Percentiles rank a stretch among this genome's conserved stretches.
Conservation (phyloP, 2,329 filamentous ascomycete genomes). For the Cadophora luteo-olivacea region DNA sequence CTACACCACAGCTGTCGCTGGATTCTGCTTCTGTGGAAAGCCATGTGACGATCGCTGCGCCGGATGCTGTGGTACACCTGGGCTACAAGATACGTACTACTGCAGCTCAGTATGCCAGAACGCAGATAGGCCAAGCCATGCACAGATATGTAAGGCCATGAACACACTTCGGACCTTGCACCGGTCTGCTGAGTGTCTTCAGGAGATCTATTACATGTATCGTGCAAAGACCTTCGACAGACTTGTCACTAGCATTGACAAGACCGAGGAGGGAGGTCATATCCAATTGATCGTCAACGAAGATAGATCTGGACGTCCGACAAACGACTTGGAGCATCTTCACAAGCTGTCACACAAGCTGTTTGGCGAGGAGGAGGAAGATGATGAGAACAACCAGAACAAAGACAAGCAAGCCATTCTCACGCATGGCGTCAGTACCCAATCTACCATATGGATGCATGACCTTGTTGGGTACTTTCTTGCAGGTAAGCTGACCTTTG, state of each 20-base stretch:
- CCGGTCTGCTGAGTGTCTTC: not conserved
- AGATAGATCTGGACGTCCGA: not conserved
- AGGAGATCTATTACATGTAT: slow-evolving; percentile 18
- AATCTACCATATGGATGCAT: slow-evolving; percentile 3
- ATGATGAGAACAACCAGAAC: not conserved
- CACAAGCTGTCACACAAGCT: not conserved
- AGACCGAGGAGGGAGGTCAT: not conserved
- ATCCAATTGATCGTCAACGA: not conserved
- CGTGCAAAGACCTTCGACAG: slow-evolving; percentile 12
- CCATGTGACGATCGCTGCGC: not conserved
- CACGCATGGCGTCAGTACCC: not conserved
- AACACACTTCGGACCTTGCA: not conserved
- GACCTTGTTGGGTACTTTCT: slow-evolving; percentile 1
- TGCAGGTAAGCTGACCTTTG: not conserved
- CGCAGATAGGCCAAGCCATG: slow-evolving; percentile 6
- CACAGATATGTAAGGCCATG: slow-evolving; percentile 1
- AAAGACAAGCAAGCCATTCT: slow-evolving; percentile 3
- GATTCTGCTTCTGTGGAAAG: slow-evolving; percentile 5
- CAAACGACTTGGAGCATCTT: not conserved
- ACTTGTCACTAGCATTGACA: slow-evolving; percentile 1
- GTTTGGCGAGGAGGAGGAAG: slow-evolving; percentile 1
- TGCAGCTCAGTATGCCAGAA: slow-evolving; percentile 19
- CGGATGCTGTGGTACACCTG: not conserved
- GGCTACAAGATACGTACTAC: slow-evolving; percentile 12
- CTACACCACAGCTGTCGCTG: not conserved